Base-by-base conservation (phyloP, 2,329 filamentous ascomycete genomes). In the Nigrograna mackinnonii region DNA sequence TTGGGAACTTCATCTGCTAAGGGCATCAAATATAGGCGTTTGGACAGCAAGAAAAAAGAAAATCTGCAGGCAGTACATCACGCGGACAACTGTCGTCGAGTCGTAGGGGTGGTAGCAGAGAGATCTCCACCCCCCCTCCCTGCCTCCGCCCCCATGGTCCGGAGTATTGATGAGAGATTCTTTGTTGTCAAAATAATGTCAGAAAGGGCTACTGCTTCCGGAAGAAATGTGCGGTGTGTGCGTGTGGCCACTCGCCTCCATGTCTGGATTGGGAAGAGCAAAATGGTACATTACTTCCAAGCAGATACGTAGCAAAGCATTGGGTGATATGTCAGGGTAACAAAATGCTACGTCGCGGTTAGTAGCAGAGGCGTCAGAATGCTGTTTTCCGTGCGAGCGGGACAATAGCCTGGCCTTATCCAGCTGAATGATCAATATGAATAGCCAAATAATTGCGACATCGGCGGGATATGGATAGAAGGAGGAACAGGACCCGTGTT, bases 351-450 rank as follows among this genome's bases (percentile, higher is more conserved):
- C n/a, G n/a, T n/a, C n/a, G n/a, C n/a, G n/a, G n/a, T n/a, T n/a
- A n/a, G n/a, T n/a, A n/a, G n/a, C n/a, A n/a, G n/a, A n/a, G n/a
- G n/a, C n/a, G n/a, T n/a, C n/a, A n/a, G n/a, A n/a, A n/a, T n/a
- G n/a, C n/a, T n/a, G n/a, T n/a, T n/a, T n/a, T n/a, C n/a, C n/a
- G n/a, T n/a, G n/a, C n/a, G n/a, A n/a, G n/a, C n/a, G n/a, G n/a
- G n/a, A n/a, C 37, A 36, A 46, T 48, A 47, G 33, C 55, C 60
- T 65, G 46, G 43, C 57, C n/a, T 38, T 65, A 64, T 62, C 61
- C 61, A n/a, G 59, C 46, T 37, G 45, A 35, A 30, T 37, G 21
- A 16, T 19, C 43, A 46, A 46, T 44, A 24, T 39, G 41, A 39
- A 50, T 33, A 24, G 34, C 37, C 36, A 43, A 31, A 36, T 24